Base-by-base conservation (phyloP, 768 basidiomycete species). In the Tricholoma furcatifolium region DNA sequence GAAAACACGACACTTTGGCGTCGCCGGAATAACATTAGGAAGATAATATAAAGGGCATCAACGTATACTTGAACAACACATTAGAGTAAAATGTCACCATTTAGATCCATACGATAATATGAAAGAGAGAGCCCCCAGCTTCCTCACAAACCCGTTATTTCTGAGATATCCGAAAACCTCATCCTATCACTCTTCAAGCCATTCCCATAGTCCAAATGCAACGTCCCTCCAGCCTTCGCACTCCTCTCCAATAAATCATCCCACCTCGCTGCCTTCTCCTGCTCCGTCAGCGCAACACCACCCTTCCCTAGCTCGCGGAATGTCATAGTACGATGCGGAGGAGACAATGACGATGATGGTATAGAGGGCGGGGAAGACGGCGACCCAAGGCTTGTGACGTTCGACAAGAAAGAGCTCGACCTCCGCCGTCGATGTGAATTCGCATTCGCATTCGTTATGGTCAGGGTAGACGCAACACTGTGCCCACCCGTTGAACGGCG, bases 231-330 rank as follows among this genome's bases (percentile, higher is more conserved):
- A 1, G 89, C 89, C 46, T 68, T 67, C 38, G 76, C 85, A 60
- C 88, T 89, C 59, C 78, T 74, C 63, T 80, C 77, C 54, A 90
- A 67, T 50, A 91, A 60, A 54, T 84, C 83, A 50, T 87, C 78
- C 88, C 87, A 91, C 60, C 79, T 80, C 11, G 77, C 80, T 6
- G 78, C 76, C 71, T 91, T 91, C 70, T 91, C 87, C 60, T 79
- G 69, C 63, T 88, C 85, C 21, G 81, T 81, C 64, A 84, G 66
- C 39, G 67, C 73, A 20, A 67, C 65, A 48, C 68, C 65, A 46
- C 67, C 67, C n/a, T 67, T 60, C 24, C 57, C 56, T 20, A 83
- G 60, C 58, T 80, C 75, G 11, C 83, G 76, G 69, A 81, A 84
- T 40, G 70, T 78, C 43, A 77, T 43, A 36, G 73, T 67, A 7